Conservation (phyloP, 2,329 filamentous ascomycete species). For the Sclerotinia spermophila region DNA sequence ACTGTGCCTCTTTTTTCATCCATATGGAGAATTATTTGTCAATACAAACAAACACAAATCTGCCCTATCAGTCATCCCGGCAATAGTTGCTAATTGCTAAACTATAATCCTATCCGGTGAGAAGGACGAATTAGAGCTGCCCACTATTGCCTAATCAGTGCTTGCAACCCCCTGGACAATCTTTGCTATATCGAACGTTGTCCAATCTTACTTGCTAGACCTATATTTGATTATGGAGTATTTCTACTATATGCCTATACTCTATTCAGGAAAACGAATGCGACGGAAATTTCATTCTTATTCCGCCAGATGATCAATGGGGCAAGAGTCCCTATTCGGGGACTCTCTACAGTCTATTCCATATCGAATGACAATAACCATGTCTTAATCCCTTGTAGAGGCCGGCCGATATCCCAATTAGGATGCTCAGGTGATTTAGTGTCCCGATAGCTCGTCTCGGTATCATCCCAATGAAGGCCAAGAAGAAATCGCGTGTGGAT, state of each 20-base stretch:
- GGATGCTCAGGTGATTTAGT: neutral
- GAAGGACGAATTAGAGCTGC: neutral
- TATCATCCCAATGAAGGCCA: neutral
- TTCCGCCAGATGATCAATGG: neutral
- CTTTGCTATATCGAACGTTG: neutral
- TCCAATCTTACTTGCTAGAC: neutral
- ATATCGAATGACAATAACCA: neutral
- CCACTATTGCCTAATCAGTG: neutral
- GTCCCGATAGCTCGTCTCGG: neutral
- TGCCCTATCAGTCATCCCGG: neutral
- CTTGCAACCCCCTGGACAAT: neutral
- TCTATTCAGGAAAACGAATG: neutral
- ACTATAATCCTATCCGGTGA: neutral
- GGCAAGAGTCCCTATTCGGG: neutral
- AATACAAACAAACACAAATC: neutral
- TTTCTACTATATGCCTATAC: neutral
- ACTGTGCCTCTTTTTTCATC: too few relatives aligned
- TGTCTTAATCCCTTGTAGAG: neutral
- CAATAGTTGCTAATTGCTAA: too few relatives aligned
- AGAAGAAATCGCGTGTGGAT: conserved; percentile 2
- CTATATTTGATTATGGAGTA: neutral
- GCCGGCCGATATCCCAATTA: neutral
- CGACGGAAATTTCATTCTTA: neutral
- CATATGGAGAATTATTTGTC: too few relatives aligned
- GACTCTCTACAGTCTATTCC: neutral